Percentiles rank a stretch among this genome's conserved stretches.
phyloP scores from a whole-genome alignment of 495 filamentous ascomycete genomes.

The Talaromyces ruber region DNA sequence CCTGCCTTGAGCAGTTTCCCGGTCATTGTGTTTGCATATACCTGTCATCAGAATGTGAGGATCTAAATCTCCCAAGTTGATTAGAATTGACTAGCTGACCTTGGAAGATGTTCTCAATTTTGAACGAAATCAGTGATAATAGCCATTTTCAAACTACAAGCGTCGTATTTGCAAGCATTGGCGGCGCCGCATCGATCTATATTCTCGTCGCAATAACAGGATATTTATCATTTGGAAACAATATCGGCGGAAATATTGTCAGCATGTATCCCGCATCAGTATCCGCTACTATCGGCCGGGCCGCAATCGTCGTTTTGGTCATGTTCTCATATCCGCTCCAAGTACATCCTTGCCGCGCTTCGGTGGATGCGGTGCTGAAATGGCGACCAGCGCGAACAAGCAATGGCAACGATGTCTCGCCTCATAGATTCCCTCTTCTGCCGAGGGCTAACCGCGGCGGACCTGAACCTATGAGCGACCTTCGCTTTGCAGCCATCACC shows the following conservation, averaged over 20 bases:
- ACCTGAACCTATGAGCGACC: slow-evolving; percentile 63
- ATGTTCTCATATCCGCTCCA: slow-evolving; percentile 96
- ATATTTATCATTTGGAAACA: slow-evolving; percentile 88
- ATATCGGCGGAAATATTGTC: slow-evolving; percentile 83
- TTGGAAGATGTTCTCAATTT: slow-evolving; percentile 89
- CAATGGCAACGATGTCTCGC: slow-evolving; percentile 32
- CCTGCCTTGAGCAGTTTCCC: slow-evolving; percentile 78
- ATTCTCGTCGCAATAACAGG: slow-evolving; percentile 89
- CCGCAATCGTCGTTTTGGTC: slow-evolving; percentile 92
- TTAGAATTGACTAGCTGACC: slow-evolving; percentile 7
- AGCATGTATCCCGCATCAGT: slow-evolving; percentile 80
- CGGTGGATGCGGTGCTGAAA: slow-evolving; percentile 81
- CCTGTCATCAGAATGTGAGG: slow-evolving; percentile 94
- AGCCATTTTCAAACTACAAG: slow-evolving; percentile 70
- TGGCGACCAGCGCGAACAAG: slow-evolving; percentile 64
- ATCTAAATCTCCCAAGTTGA: neutral
- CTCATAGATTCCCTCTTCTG: slow-evolving; percentile 34
- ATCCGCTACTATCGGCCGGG: slow-evolving; percentile 82
- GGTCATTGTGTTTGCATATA: slow-evolving; percentile 96
- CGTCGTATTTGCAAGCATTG: slow-evolving; percentile 77
- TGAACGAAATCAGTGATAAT: slow-evolving; percentile 89
- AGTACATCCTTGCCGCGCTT: slow-evolving; percentile 89
- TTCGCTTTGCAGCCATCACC: slow-evolving; percentile 84
- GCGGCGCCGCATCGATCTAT: slow-evolving; percentile 70
- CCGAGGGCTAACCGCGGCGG: slow-evolving; percentile 22